Base-by-base conservation (phyloP, 345 rosid genomes). In the Populus pruinosa region DNA sequence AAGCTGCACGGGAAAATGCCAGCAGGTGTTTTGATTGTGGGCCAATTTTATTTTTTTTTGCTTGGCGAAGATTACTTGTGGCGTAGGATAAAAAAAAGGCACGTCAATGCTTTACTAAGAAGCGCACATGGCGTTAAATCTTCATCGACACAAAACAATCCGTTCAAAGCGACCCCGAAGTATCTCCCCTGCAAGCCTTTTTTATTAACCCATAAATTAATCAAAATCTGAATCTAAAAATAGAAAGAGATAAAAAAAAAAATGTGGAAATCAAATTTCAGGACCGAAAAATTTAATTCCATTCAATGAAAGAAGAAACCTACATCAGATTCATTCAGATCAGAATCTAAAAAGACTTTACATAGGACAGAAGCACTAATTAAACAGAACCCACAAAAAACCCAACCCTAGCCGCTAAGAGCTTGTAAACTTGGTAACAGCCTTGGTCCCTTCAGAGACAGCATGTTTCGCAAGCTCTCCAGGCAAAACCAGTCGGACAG, bases 391-490 rank as follows among this genome's bases (percentile, higher is more conserved):
- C 5, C 16, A 50, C 49, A 63, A 17, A 50, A 25, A 2, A 64
- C 7, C 47, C 27, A 56, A 12, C 62, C 79, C 82, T 70, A 71
- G 56, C 11, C 12, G 8, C 20, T 76, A 80, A 38, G 83, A 80
- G 76, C 79, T 76, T 20, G 83, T 80, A 14, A 80, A 80, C 38
- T 80, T 80, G 49, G 83, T 80, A n/a, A 76, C 83, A 13, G 79
- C 83, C 64, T 80, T 74, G 8, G 82, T 74, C 29, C 78, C 82
- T 55, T 79, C 78, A 23, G 82, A 79, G 20, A 79, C 82, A 5
- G 79, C 83, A 14, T 80, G 83, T 72, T 80, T 80, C 5, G 79
- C 83, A 10, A 80, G 69, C 36, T 80, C 83, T 44, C 83, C 83
- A 5, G 83, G 79, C 5, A 80, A 62, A 9, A 80, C 83, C 2